Conservation (phyloP, 352 stramenopile species). For the Phytophthora crassamura region DNA sequence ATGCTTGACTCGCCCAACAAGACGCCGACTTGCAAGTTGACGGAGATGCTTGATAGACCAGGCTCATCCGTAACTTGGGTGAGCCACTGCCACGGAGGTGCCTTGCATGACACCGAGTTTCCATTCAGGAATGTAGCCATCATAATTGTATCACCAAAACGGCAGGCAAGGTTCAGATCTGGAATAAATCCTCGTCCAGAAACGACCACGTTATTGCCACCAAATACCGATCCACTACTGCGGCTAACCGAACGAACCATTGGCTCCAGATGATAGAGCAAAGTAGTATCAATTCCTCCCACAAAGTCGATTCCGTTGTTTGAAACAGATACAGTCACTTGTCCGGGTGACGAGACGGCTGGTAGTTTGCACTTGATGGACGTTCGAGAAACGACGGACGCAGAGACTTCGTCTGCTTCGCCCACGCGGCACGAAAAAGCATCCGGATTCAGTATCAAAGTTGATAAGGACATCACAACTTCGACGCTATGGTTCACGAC, state of each 20-base stretch:
- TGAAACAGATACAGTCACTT: slow-evolving; percentile 34
- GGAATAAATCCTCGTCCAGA: slow-evolving; percentile 30
- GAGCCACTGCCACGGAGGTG: slow-evolving; percentile 33
- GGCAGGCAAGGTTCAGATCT: slow-evolving; percentile 28
- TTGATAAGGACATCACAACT: slow-evolving; percentile 31
- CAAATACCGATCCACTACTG: slow-evolving; percentile 38
- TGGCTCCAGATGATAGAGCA: slow-evolving; percentile 30
- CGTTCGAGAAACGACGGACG: slow-evolving; percentile 31
- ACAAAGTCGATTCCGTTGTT: slow-evolving; percentile 54
- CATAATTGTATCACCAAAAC: slow-evolving; percentile 19
- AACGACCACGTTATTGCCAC: slow-evolving; percentile 35
- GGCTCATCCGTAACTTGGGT: background rate
- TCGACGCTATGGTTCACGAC: slow-evolving; percentile 33
- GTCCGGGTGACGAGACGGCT: slow-evolving; percentile 10
- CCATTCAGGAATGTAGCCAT: slow-evolving; percentile 23
- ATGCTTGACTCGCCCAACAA: background rate
- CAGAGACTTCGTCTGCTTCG: slow-evolving; percentile 21
- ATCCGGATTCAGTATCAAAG: slow-evolving; percentile 21
- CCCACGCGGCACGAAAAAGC: slow-evolving; percentile 45
- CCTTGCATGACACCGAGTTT: slow-evolving; percentile 24
- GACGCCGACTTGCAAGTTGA: slow-evolving; percentile 1
- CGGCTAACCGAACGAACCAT: slow-evolving; percentile 5
- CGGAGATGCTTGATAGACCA: background rate
- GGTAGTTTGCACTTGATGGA: slow-evolving; percentile 43
- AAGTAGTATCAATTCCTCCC: slow-evolving; percentile 13